phyloP scores from a whole-genome alignment of 805 yeast genomes.

The Suhomyces prunicola region DNA sequence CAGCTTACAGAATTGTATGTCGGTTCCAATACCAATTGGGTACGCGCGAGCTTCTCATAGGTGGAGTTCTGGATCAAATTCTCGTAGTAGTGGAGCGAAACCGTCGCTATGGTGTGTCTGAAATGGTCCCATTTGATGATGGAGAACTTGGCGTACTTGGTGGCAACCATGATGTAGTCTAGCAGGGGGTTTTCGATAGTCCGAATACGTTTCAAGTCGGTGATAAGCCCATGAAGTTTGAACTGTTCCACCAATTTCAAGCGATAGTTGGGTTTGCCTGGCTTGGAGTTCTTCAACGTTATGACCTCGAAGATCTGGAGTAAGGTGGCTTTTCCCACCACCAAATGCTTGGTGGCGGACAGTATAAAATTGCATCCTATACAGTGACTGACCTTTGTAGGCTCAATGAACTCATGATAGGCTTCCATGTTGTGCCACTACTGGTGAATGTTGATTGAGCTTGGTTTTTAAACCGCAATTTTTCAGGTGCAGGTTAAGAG shows the following conservation, averaged over 20 bases:
- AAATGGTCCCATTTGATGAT: conserved; percentile 66
- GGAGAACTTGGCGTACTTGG: conserved; percentile 75
- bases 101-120: conserved; percentile 57
- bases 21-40: conserved; percentile 62
- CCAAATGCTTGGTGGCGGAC: conserved; percentile 47
- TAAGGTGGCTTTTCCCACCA: conserved; percentile 68
- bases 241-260: conserved; percentile 55
- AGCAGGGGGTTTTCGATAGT: conserved; percentile 44
- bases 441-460: background rate
- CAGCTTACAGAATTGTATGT: conserved; percentile 49
- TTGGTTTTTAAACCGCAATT: background rate
- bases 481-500: conserved; percentile 4
- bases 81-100: conserved; percentile 85
- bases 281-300: conserved; percentile 15
- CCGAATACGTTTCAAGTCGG: conserved; percentile 51
- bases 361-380: conserved; percentile 51
- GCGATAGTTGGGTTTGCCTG: conserved; percentile 20
- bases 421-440: conserved; percentile 56
- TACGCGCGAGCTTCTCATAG: conserved; percentile 37
- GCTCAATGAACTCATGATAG: conserved; percentile 72
- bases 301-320: conserved; percentile 58
- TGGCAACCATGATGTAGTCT: conserved; percentile 64
- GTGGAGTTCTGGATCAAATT: conserved; percentile 53
- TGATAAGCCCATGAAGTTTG: conserved; percentile 65
- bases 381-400: conserved; percentile 67